Conservation (phyloP, 2,329 filamentous ascomycete species). For the Aspergillus sp. region DNA sequence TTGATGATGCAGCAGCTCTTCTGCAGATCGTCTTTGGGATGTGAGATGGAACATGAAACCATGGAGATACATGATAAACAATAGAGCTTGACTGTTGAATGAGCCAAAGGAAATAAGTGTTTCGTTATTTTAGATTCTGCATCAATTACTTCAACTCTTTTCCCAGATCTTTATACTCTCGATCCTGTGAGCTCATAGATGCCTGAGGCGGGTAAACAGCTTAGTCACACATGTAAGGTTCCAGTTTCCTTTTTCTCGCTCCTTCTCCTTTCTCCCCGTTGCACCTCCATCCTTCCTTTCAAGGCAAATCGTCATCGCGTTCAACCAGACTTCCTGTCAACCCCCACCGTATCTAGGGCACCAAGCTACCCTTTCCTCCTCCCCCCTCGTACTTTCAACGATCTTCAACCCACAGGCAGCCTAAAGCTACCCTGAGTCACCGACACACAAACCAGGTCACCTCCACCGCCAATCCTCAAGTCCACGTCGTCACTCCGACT, state of each 20-base stretch:
- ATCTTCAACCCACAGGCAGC: constrained; percentile 41
- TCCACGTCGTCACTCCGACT: constrained; percentile 35
- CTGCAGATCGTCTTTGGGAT: neutral
- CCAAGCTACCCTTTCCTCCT: constrained; percentile 75
- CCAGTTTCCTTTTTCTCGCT: constrained; percentile 29
- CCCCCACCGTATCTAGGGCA: constrained; percentile 71
- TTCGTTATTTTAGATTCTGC: neutral
- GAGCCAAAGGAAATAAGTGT: too few relatives aligned
- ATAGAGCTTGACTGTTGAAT: neutral
- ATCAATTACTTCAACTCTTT: neutral
- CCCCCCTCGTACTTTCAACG: constrained; percentile 43
- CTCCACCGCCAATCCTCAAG: constrained; percentile 39
- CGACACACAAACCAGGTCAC: constrained; percentile 39
- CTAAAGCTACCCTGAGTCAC: constrained; percentile 69
- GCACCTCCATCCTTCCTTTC: constrained; percentile 29
- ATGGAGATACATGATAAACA: neutral
- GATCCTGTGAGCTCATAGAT: constrained; percentile 4
- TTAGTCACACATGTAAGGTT: constrained; percentile 19
- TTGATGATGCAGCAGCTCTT: neutral
- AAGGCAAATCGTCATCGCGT: constrained; percentile 29
- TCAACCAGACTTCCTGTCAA: constrained; percentile 31
- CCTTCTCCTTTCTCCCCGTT: constrained; percentile 29
- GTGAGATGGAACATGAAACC: neutral
- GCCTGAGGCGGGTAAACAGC: constrained; percentile 1
- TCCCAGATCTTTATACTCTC: neutral